These are phyloP conservation scores for Nidularia sp. DNA, from an alignment of 768 basidiomycete species.

Conservation along the genomic window DNA sequence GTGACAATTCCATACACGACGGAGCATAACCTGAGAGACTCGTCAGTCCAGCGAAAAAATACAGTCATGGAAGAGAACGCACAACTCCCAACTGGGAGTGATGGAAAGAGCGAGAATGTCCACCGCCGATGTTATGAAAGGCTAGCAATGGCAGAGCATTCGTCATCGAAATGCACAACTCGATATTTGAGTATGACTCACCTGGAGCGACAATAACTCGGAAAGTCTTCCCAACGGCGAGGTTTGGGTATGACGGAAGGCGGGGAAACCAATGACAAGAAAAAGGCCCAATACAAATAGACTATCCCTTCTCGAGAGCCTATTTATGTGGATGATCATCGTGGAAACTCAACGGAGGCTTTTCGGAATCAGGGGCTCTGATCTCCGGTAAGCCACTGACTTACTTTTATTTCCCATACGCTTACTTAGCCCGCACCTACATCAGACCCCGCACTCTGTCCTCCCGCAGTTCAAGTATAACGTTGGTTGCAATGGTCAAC, in stretches of 20 bases:
- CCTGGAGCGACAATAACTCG: not conserved
- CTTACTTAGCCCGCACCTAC: not conserved
- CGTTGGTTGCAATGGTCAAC: not conserved
- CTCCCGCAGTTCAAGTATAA: not conserved
- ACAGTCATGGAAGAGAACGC: constrained; percentile 5
- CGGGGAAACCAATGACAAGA: constrained; percentile 14
- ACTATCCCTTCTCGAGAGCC: constrained; percentile 23
- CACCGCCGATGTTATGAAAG: constrained; percentile 9
- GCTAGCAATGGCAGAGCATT: constrained; percentile 1
- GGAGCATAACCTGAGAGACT: constrained; percentile 35
- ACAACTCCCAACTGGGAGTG: constrained; percentile 22
- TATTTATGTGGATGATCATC: constrained; percentile 33
- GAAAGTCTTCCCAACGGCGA: constrained; percentile 3
- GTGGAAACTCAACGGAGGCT: constrained; percentile 34
- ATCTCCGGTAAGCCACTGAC: constrained; percentile 31
- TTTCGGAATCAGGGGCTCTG: constrained; percentile 31
- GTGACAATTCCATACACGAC: constrained; percentile 52
- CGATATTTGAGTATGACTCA: not conserved
- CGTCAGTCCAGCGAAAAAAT: constrained; percentile 3
- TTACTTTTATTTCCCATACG: constrained; percentile 6
- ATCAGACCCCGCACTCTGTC: constrained; percentile 2
- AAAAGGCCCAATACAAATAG: constrained; percentile 18
- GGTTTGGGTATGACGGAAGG: constrained; percentile 10
- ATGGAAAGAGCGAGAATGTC: constrained; percentile 11
- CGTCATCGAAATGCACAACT: not conserved